Evolutionary conservation across 805 yeast species (phyloP), one percentile per base, ranked within the genome.

Genomic region (Kazachstania africana): DNA sequence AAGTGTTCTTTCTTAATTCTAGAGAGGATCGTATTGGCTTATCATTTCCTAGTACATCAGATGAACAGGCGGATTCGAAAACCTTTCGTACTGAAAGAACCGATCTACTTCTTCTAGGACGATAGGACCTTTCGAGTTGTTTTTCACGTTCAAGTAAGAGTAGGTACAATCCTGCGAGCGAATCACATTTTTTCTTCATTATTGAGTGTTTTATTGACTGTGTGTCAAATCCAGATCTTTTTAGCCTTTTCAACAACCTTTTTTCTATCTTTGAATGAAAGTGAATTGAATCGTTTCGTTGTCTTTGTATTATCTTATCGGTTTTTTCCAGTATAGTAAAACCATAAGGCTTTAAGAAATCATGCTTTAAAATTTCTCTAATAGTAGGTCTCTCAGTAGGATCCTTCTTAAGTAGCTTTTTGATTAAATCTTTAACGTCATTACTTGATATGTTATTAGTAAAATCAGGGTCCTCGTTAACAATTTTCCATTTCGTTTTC

Each of bases 151-250:
- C 83, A 18, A 78, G 54, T 12, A 75, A 54, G 13, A 83, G 59
- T 28, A 75, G 75, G 78, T 87, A 84, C 35, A 77, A 64, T 0
- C 88, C 94, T 10, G 80, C 72, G 12, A 80, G 57, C 0, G 83
- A 62, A 53, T 81, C 91, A 55, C 82, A 71, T 35, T 76, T 72
- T 28, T 68, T 66, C 35, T 67, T 63, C 18, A 57, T 45, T 3
- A 84, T 74, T 18, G 79, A 69, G 6, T 67, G 60, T 41, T 71
- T 72, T 20, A 85, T 57, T 2, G 65, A 54, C 10, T 73, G 78
- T 3, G 68, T 63, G 47, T 80, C 81, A 23, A 83, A 59, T n/a
- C 82, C 78, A 16, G 72, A 53, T 35, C 71, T 65, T 27, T 67
- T 66, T 29, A 84, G 45, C 29, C 68, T 67, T 36, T 77, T 76